Base-by-base conservation (phyloP, 164 flowering plant species). In the Cinnamomum chago region DNA sequence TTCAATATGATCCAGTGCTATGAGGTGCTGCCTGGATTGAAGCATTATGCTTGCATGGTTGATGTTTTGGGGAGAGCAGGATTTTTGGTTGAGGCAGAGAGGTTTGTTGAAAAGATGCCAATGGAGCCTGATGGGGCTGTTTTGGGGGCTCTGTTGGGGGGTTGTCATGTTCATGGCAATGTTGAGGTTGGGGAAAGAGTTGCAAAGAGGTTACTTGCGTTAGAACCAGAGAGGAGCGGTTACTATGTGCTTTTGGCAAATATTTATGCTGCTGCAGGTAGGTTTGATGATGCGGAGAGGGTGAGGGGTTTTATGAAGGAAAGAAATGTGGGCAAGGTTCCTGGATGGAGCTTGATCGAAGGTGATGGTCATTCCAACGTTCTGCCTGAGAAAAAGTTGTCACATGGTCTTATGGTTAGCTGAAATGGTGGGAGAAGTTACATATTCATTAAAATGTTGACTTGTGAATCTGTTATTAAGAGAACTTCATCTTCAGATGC, bases 1-100 rank as follows among this genome's bases (percentile, higher is more conserved):
- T 70, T 74, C 47, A 10, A 58, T 22, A 79, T 67, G 78, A 75
- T 75, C 75, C 60, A 68, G 64, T 60, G 71, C 20, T 71, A 70
- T 58, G 65, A 27, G 27, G 67, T 79, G 18, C 30, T 27, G 23
- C 72, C 67, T 71, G 75, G 75, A 51, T 30, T 75, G 68, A 79
- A 74, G 75, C 81, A 79, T 50, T 79, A 79, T 67, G 75, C 75
- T 67, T 79, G 81, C 64, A 71, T 79, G 78, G 81, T 75, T 25
- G 78, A 79, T 58, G 74, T 72, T 66, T 67, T 79, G 24, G 72
- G 77, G n/a, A 79, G 81, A 65, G 81, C 69, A 14, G 81, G 78
- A 62, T 72, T 33, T 30, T 50, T 79, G 30, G 64, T 30, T 18
- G 81, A 79, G 68, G 81, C 81, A 22, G 81, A 79, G 81, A 75